These are phyloP conservation scores for Hymenoscyphus repandus DNA, from an alignment of 2,329 filamentous ascomycete genomes.

Conservation along the genomic window DNA sequence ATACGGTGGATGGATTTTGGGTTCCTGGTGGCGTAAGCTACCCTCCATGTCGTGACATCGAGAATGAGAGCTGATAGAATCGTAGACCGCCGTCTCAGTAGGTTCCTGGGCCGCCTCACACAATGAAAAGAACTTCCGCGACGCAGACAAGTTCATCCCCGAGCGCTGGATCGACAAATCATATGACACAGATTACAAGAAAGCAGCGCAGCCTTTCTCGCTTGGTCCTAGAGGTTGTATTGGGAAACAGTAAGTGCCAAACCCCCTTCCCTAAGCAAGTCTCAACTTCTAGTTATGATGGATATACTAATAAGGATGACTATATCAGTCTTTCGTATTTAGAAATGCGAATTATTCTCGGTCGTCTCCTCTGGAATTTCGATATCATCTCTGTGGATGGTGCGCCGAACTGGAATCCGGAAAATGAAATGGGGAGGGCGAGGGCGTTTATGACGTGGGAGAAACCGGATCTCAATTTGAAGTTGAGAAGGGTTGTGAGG, in stretches of 20 bases:
- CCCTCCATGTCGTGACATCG: constrained; percentile 25
- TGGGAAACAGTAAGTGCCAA: constrained; percentile 14
- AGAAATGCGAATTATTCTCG: constrained; percentile 21
- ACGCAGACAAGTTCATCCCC: constrained; percentile 26
- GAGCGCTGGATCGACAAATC: constrained; percentile 32
- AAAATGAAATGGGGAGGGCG: constrained; percentile 11
- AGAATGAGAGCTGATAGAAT: not conserved
- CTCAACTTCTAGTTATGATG: not conserved
- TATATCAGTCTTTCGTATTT: constrained; percentile 15
- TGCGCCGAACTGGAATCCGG: constrained; percentile 15
- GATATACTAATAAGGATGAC: not conserved
- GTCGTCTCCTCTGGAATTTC: constrained; percentile 20
- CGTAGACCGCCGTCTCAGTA: constrained; percentile 14
- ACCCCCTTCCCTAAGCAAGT: not conserved
- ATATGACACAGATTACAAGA: constrained; percentile 10
- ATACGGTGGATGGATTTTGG: constrained; percentile 15
- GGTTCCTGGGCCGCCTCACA: constrained; percentile 11
- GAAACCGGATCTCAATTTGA: constrained; percentile 15
- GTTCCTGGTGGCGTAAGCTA: constrained; percentile 13
- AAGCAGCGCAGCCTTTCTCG: constrained; percentile 16
- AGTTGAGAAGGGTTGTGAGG: constrained; percentile 2
- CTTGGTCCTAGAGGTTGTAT: constrained; percentile 19
- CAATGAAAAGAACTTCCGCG: constrained; percentile 15
- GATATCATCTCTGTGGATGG: constrained; percentile 14
- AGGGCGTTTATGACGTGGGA: constrained; percentile 15